A percentile compares a stretch with the other conserved stretches of the same genome.
phyloP scores from a whole-genome alignment of 768 basidiomycete genomes.

The Russula griseocarnosa region DNA sequence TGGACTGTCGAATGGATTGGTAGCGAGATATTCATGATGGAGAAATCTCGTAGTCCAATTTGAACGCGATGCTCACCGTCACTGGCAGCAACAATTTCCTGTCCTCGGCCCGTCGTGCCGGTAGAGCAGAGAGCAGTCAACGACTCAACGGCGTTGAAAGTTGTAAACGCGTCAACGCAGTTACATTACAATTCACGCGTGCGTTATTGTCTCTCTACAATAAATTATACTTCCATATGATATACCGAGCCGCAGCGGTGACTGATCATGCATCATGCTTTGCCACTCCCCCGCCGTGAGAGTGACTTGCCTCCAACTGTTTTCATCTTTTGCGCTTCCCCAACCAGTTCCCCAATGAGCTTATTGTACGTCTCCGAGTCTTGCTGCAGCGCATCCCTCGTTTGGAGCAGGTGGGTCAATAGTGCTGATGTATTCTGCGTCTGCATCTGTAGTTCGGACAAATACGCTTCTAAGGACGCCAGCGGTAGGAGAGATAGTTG shows the following conservation, averaged over 20 bases:
- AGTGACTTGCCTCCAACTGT: slow-evolving; percentile 53
- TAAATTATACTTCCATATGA: slow-evolving; percentile 8
- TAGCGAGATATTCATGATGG: slow-evolving; percentile 76
- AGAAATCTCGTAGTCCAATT: not conserved
- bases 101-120: not conserved
- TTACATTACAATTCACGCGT: not conserved
- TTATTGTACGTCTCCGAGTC: slow-evolving; percentile 88
- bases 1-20: slow-evolving; percentile 82
- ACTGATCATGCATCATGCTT: not conserved
- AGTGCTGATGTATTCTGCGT: slow-evolving; percentile 72
- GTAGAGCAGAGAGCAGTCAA: not conserved
- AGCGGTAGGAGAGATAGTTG: slow-evolving; percentile 69
- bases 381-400: slow-evolving; percentile 76
- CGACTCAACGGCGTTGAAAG: too few relatives aligned
- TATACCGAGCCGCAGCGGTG: not conserved
- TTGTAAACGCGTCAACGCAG: not conserved
- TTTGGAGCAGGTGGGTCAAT: slow-evolving; percentile 78
- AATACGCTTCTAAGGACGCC: slow-evolving; percentile 56
- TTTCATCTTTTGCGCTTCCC: slow-evolving; percentile 83
- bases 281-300: slow-evolving; percentile 41
- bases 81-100: not conserved
- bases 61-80: not conserved
- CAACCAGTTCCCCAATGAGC: slow-evolving; percentile 87
- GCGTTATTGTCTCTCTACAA: not conserved
- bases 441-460: slow-evolving; percentile 64